Evolutionary conservation across 306 rosid species (phyloP).

Genomic region (Vachellia collinsii): DNA sequence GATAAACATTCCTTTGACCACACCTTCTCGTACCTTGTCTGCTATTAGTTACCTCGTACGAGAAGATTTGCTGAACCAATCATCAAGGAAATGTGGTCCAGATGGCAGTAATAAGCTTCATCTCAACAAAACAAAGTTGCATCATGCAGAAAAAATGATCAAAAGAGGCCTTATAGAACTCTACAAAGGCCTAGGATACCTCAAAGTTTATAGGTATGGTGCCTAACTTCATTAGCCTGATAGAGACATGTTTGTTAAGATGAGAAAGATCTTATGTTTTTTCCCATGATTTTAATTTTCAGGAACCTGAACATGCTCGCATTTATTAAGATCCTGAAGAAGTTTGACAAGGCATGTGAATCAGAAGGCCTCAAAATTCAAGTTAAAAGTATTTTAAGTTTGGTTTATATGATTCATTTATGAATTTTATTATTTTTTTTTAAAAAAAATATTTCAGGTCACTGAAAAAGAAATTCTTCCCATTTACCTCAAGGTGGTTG

Average conservation of each 20-base stretch:
- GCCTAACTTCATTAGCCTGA: slow-evolving; percentile 11
- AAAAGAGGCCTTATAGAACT: slow-evolving; percentile 90
- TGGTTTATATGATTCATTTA: slow-evolving; percentile 26
- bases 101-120: slow-evolving; percentile 72
- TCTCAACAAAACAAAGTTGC: slow-evolving; percentile 71
- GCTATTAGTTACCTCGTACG: slow-evolving; percentile 82
- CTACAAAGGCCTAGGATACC: slow-evolving; percentile 87
- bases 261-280: slow-evolving; percentile 36
- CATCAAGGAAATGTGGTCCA: slow-evolving; percentile 68
- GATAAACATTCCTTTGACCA: slow-evolving; percentile 90
- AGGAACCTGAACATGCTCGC: slow-evolving; percentile 98
- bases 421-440: not conserved
- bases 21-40: slow-evolving; percentile 84
- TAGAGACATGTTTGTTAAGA: not conserved
- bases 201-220: slow-evolving; percentile 81
- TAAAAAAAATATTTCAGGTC: slow-evolving; percentile 58
- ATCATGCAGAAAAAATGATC: slow-evolving; percentile 95
- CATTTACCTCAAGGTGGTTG: slow-evolving; percentile 88
- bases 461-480: slow-evolving; percentile 88
- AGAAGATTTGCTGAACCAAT: slow-evolving; percentile 80
- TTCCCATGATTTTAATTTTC: slow-evolving; percentile 36
- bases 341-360: slow-evolving; percentile 87
- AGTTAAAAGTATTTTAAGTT: not conserved
- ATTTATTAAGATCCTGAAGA: slow-evolving; percentile 89
- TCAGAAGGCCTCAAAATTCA: slow-evolving; percentile 26